Percentiles rank a stretch among this genome's conserved stretches.
These are phyloP conservation scores for Phytophthora pluvialis DNA, from an alignment of 352 stramenopile genomes.

Conservation along the genomic window DNA sequence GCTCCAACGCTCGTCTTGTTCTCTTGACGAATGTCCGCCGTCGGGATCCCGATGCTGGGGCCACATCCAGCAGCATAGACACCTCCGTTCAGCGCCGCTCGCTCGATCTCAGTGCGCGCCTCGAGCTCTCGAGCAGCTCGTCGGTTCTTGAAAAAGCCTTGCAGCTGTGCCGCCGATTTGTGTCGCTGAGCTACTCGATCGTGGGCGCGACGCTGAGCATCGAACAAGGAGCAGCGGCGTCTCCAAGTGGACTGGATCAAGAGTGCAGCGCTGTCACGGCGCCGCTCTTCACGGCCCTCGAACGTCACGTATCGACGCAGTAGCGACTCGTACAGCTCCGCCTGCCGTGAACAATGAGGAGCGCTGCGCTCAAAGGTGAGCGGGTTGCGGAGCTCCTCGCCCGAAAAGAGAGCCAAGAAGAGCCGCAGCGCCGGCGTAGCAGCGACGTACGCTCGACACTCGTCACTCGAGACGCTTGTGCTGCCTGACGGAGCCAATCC, in stretches of 20 bases:
- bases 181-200: conserved; percentile 43
- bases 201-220: conserved; percentile 33
- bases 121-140: conserved; percentile 59
- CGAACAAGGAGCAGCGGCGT: conserved; percentile 48
- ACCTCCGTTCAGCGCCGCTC: conserved; percentile 59
- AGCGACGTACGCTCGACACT: conserved; percentile 47
- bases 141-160: conserved; percentile 59
- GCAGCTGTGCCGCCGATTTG: conserved; percentile 50
- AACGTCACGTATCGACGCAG: conserved; percentile 58
- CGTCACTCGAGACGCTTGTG: conserved; percentile 27
- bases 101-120: conserved; percentile 56
- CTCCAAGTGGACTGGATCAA: conserved; percentile 78
- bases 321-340: conserved; percentile 48
- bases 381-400: conserved; percentile 70
- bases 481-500: background rate
- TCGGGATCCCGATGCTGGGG: conserved; percentile 35
- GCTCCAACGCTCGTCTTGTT: conserved; percentile 23
- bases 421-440: conserved; percentile 40
- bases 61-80: conserved; percentile 60
- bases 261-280: conserved; percentile 44
- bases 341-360: conserved; percentile 39
- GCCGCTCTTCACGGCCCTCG: conserved; percentile 46
- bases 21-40: conserved; percentile 10
- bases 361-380: conserved; percentile 47
- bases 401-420: conserved; percentile 66